Evolutionary conservation across 495 filamentous ascomycete genomes (phyloP).

Genomic region (Hypoxylon perforatum): DNA sequence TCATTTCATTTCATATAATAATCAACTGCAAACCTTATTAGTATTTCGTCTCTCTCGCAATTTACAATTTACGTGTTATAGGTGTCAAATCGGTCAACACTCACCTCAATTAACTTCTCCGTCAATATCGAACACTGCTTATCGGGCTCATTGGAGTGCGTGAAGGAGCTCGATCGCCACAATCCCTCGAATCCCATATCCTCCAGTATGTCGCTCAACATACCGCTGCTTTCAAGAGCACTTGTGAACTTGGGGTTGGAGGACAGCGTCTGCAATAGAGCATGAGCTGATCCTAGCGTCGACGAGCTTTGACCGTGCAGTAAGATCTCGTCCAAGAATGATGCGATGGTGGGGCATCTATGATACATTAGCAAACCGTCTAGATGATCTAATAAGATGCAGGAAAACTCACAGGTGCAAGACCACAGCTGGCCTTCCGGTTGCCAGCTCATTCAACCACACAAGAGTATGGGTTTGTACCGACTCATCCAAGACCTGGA

Average conservation of each 20-base stretch:
- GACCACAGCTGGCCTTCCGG: constrained; percentile 58
- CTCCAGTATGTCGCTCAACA: constrained; percentile 60
- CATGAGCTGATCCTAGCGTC: constrained; percentile 63
- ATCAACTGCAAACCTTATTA: constrained; percentile 30
- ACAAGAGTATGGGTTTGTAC: constrained; percentile 63
- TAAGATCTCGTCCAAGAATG: constrained; percentile 65
- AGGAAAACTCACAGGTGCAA: constrained; percentile 57
- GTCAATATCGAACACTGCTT: constrained; percentile 63
- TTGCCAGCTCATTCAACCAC: constrained; percentile 63
- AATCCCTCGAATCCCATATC: constrained; percentile 68
- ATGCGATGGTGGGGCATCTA: constrained; percentile 61
- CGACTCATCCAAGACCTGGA: constrained; percentile 64
- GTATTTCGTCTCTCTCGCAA: neutral
- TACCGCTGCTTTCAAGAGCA: constrained; percentile 50
- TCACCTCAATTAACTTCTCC: constrained; percentile 69
- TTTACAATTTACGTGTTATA: neutral
- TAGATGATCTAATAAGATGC: neutral
- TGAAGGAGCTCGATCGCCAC: constrained; percentile 62
- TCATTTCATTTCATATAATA: constrained; percentile 23
- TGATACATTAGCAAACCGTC: constrained; percentile 27
- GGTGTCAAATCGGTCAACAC: constrained; percentile 16
- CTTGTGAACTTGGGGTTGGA: constrained; percentile 55
- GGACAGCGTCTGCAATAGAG: constrained; percentile 61
- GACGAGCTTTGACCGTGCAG: constrained; percentile 63
- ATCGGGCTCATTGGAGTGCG: constrained; percentile 56